These are phyloP conservation scores for Populus hybrid DNA, from an alignment of 441 rosid species.

Conservation along the genomic window DNA sequence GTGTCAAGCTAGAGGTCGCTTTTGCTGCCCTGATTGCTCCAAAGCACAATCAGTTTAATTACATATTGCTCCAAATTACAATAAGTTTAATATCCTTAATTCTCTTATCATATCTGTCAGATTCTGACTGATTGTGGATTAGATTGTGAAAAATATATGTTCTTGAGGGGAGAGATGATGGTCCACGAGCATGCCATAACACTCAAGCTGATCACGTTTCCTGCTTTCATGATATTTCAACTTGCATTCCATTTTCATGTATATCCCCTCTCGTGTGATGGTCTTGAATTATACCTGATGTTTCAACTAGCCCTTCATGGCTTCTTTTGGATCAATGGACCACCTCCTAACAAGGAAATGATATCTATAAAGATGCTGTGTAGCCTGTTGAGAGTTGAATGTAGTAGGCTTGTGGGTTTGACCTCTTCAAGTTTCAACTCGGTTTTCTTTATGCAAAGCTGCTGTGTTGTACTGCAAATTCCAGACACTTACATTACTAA, in stretches of 20 bases:
- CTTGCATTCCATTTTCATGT: background rate
- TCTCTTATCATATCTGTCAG: background rate
- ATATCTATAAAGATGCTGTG: background rate
- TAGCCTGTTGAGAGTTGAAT: background rate
- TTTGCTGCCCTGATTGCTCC: constrained; percentile 73
- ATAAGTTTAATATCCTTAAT: background rate
- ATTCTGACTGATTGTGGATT: background rate
- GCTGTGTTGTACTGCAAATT: background rate
- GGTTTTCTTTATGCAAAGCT: background rate
- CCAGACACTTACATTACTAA: too few relatives aligned
- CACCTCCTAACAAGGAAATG: background rate
- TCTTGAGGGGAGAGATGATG: background rate
- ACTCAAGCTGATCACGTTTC: background rate
- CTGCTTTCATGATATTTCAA: background rate
- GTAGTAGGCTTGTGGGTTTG: background rate
- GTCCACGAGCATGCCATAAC: background rate
- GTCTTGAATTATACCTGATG: background rate
- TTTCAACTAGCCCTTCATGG: background rate
- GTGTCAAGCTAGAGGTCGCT: constrained; percentile 72
- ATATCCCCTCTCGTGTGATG: background rate
- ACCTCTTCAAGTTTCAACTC: background rate
- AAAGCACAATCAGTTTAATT: constrained; percentile 19
- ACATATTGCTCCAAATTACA: background rate
- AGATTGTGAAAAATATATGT: background rate
- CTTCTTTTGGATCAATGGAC: background rate